Evolutionary conservation across 2,329 filamentous ascomycete genomes (phyloP), one percentile per base, ranked within the genome.

Genomic region (Talaromyces sp.): DNA sequence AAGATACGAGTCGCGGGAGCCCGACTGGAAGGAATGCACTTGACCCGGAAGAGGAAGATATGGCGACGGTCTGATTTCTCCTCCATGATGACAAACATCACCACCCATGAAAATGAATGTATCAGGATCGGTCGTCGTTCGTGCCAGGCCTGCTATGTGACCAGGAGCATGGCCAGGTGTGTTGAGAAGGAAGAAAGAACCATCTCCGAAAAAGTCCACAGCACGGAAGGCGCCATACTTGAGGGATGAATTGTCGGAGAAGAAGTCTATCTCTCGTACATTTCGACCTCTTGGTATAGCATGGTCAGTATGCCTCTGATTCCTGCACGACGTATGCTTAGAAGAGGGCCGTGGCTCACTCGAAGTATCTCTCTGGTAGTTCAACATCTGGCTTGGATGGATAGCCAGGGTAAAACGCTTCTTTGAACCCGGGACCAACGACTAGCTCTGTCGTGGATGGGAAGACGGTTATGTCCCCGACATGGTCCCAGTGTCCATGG

Each of bases 91-190:
- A 36, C 71, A 75, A 5, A 73, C 68, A 63, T 82, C 80, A 17
- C 77, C 79, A 28, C 77, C 80, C 70, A 82, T 77, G 62, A 81
- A 73, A 28, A 81, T 73, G 63, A 81, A 82, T 0, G 69, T 56
- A 2, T 56, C 54, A 11, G 43, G 54, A 5, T 50, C 33, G 4
- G 35, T 52, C 7, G 64, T 67, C 7, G 64, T 67, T 10, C 69
- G 64, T 0, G 64, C 68, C 1, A 72, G 56, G 1, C 58, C 67
- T 36, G 63, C 62, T 0, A 72, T 45, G 60, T 71, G 69, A 2
- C 66, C 67, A 2, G 62, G 19, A 6, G 63, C 58, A 54, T 69
- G 67, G 3, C 68, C 68, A 0, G 69, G 64, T 2, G 53, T 62
- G 46, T 69, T 58, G 3, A 72, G 62, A 28, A 72, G 59, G 58